Conservation (phyloP, 1,139 yeast genomes). For the Debaryomyces sp. region DNA sequence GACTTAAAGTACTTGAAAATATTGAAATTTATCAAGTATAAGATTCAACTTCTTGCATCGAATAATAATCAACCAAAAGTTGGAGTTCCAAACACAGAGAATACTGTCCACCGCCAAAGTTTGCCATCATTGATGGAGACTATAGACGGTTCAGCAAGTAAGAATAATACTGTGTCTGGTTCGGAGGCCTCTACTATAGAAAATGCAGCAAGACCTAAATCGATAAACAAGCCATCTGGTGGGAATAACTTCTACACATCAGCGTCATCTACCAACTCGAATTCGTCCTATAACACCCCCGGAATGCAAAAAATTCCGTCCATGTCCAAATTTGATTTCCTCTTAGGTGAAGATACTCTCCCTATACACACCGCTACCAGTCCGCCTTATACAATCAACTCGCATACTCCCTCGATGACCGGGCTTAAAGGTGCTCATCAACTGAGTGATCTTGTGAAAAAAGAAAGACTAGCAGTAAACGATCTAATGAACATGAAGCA, state of each 20-base stretch:
- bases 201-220: slow-evolving; percentile 1
- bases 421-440: background rate
- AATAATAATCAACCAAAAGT: slow-evolving; percentile 6
- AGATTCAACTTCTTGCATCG: slow-evolving; percentile 22
- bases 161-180: background rate
- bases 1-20: slow-evolving; percentile 49
- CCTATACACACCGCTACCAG: slow-evolving; percentile 20
- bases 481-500: slow-evolving; percentile 35
- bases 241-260: slow-evolving; percentile 13
- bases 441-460: slow-evolving; percentile 28
- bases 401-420: background rate
- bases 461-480: slow-evolving; percentile 40
- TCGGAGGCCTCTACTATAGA: background rate
- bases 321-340: slow-evolving; percentile 31
- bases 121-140: background rate
- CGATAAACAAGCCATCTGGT: slow-evolving; percentile 2
- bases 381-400: slow-evolving; percentile 10
- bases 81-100: background rate
- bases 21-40: slow-evolving; percentile 46
- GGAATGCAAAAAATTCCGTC: slow-evolving; percentile 27
- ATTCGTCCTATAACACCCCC: slow-evolving; percentile 9
- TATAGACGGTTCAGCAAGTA: background rate
- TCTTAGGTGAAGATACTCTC: slow-evolving; percentile 30
- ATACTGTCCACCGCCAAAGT: background rate
- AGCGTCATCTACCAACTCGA: slow-evolving; percentile 10